These are phyloP conservation scores for Rhizopogon roseolus DNA, from an alignment of 768 basidiomycete genomes.

Conservation along the genomic window DNA sequence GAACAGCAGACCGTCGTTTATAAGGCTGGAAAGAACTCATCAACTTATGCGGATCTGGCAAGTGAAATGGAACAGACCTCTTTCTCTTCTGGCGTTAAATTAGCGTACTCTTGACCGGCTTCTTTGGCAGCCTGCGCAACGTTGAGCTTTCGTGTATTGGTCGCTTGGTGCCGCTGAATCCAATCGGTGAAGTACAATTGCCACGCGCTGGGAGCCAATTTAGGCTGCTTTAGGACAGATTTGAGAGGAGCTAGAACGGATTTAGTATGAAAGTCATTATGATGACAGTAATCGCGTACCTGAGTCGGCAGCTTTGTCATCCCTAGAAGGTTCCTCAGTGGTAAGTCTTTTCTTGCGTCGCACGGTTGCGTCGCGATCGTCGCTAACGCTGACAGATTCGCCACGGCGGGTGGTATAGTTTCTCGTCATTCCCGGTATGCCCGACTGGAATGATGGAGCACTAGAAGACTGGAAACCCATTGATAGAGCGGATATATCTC, in stretches of 20 bases:
- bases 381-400: constrained; percentile 54
- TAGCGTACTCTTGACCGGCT: constrained; percentile 86
- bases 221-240: constrained; percentile 80
- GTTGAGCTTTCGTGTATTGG: constrained; percentile 81
- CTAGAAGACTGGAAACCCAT: constrained; percentile 66
- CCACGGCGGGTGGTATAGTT: constrained; percentile 57
- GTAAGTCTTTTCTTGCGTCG: constrained; percentile 48
- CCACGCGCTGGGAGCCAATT: constrained; percentile 92
- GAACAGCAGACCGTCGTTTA: constrained; percentile 75
- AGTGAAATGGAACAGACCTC: constrained; percentile 49
- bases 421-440: constrained; percentile 46
- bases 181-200: constrained; percentile 95
- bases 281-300: constrained; percentile 38
- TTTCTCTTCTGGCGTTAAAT: constrained; percentile 73
- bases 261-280: constrained; percentile 22
- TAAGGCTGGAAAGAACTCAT: constrained; percentile 55
- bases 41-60: constrained; percentile 13
- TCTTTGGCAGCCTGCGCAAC: constrained; percentile 95
- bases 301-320: constrained; percentile 39
- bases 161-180: constrained; percentile 82
- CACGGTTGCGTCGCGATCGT: constrained; percentile 73
- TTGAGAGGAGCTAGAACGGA: constrained; percentile 55
- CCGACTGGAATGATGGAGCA: constrained; percentile 55
- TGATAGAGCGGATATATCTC: constrained; percentile 25
- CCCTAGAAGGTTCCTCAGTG: constrained; percentile 32